Conservation (phyloP, 2,329 filamentous ascomycete species). For the Scorias spongiosa region DNA sequence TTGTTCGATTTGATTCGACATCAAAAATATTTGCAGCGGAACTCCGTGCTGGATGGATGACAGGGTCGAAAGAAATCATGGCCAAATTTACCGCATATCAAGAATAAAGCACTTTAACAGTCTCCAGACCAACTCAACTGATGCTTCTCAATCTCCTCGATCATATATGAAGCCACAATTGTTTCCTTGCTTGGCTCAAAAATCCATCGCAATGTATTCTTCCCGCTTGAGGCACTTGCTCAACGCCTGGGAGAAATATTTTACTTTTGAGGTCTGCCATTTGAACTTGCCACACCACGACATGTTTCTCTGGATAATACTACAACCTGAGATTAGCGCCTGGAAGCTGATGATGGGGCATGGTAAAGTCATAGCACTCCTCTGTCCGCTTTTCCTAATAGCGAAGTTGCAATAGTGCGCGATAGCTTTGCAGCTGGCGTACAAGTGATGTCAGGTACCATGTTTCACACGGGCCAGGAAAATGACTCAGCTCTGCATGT, state of each 20-base stretch:
- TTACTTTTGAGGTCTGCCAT: conserved; percentile 9
- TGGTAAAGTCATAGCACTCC: background rate
- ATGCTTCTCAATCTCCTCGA: conserved; percentile 19
- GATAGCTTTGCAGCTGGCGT: conserved; percentile 9
- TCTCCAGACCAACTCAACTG: conserved; percentile 17
- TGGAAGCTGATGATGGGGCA: background rate
- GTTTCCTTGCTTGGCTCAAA: conserved; percentile 17
- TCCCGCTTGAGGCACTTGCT: conserved; percentile 12
- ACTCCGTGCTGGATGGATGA: conserved; percentile 19
- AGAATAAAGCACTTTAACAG: conserved; percentile 10
- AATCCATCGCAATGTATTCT: conserved; percentile 13
- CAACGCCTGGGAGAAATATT: conserved; percentile 13
- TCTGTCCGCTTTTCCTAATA: conserved; percentile 3
- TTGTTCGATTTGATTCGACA: conserved; percentile 18
- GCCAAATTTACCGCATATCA: conserved; percentile 13
- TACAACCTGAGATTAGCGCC: background rate
- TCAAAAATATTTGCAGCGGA: conserved; percentile 22
- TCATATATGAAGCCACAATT: conserved; percentile 18
- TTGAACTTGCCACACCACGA: conserved; percentile 11
- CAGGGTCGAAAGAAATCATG: conserved; percentile 14
- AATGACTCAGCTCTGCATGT: background rate
- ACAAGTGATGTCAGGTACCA: background rate
- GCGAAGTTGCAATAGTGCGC: conserved; percentile 10
- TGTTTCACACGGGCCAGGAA: background rate
- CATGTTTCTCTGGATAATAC: conserved; percentile 16